Evolutionary conservation across 2,329 filamentous ascomycete species (phyloP), one percentile per base, ranked within the genome.

Genomic region (Nemania diffusa): DNA sequence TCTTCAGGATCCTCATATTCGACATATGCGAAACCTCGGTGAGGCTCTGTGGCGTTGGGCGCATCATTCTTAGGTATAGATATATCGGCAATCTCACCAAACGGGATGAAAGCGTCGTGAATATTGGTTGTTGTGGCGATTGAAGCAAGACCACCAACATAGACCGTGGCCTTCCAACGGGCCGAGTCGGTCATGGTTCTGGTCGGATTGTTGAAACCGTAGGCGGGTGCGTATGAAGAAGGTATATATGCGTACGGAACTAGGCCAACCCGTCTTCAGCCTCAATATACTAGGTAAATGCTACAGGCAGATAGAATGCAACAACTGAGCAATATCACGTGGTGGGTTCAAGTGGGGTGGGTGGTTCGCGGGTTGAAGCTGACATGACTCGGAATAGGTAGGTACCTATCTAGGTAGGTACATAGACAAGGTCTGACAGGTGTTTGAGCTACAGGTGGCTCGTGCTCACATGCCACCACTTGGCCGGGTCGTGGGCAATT

Each of bases 1-100:
- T 99, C 96, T 64, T 91, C 88, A 13, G 89, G 86, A 64, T 93
- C 87, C 75, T 97, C 94, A 76, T 92, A 99, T 77, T 99, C 96
- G 57, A 99, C 92, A 78, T 99, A 98, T 65, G 94, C 96, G 79
- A 98, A 99, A 0, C 97, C 96, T 59, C 94, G 87, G 79, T 99
- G 96, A 32, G 89, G 83, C 46, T 97, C 92, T 55, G 87, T 89
- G 6, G 91, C 89, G 69, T 92, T 94, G 71, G 91, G 91, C 69
- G 90, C 84, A 77, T 97, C 94, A 64, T 93, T 91, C 80, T 96
- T 97, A 22, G 96, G 96, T 17, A 99, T 83, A 57, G 93, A 91
- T 72, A 99, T 91, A 78, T 97, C 94, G 72, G 92, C 90, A 69
- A 99, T 95, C 79, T 97, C 95, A 76, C 97, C 96, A 79, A 99